Percentiles rank a stretch among this genome's conserved stretches.
phyloP scores from a whole-genome alignment of 345 rosid species.

The Citrus trifoliata region DNA sequence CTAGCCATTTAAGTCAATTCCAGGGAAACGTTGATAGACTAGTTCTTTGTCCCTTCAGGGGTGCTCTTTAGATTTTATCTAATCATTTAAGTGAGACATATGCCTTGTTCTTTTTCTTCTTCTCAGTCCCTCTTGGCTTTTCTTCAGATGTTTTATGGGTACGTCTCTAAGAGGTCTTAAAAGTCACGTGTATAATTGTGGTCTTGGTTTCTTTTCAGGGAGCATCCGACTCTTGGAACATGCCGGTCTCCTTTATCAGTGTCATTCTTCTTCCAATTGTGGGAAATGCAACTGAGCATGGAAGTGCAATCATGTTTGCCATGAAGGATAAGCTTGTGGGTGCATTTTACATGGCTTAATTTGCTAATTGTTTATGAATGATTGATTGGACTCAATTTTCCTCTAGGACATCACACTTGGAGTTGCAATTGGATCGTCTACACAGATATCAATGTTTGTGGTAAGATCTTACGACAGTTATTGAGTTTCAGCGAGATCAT shows the following conservation, averaged over 20 bases:
- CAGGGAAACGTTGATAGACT: neutral
- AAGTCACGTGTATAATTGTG: neutral
- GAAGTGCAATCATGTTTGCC: slow-evolving; percentile 94
- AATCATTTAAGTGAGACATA: neutral
- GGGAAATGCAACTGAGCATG: slow-evolving; percentile 95
- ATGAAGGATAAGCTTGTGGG: slow-evolving; percentile 95
- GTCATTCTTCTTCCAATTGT: slow-evolving; percentile 93
- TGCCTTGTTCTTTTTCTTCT: neutral
- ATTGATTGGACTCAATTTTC: slow-evolving; percentile 1
- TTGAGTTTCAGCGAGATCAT: neutral
- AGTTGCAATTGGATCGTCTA: slow-evolving; percentile 96
- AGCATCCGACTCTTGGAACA: slow-evolving; percentile 69
- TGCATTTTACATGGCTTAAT: neutral
- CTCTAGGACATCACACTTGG: slow-evolving; percentile 88
- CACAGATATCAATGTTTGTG: slow-evolving; percentile 98
- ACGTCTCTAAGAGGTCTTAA: neutral
- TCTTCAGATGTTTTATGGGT: neutral
- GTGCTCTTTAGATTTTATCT: neutral
- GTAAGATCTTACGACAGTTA: slow-evolving; percentile 36
- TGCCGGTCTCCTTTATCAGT: slow-evolving; percentile 82
- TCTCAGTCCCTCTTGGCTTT: neutral
- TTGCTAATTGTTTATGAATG: neutral
- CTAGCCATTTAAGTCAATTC: neutral
- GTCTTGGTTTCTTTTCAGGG: slow-evolving; percentile 46
- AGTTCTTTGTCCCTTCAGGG: neutral